A percentile compares a stretch with the other conserved stretches of the same genome.
Conservation (phyloP, 2,329 filamentous ascomycete species). For the Colletotrichum viniferum region DNA sequence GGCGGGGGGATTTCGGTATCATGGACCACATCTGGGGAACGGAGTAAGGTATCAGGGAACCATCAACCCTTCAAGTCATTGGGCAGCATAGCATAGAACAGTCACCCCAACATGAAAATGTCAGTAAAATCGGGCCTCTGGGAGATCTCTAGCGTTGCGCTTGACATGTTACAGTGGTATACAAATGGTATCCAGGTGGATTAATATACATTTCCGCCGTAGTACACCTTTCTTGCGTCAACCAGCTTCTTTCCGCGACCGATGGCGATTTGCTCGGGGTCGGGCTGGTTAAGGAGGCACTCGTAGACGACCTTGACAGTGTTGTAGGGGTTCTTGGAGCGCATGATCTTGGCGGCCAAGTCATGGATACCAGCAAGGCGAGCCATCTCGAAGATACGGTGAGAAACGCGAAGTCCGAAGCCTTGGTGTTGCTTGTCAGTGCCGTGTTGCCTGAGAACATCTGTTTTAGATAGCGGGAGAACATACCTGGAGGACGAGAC, state of each 20-base stretch:
- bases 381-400: slow-evolving; percentile 93
- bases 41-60: background rate
- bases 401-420: slow-evolving; percentile 90
- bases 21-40: background rate
- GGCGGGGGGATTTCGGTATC: background rate
- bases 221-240: slow-evolving; percentile 96
- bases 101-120: background rate
- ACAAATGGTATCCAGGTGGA: slow-evolving; percentile 15
- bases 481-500: slow-evolving; percentile 84
- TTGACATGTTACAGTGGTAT: slow-evolving; percentile 12
- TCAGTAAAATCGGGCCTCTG: background rate
- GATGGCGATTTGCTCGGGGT: slow-evolving; percentile 88
- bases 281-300: slow-evolving; percentile 80
- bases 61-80: background rate
- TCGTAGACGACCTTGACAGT: slow-evolving; percentile 89
- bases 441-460: background rate
- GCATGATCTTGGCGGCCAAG: slow-evolving; percentile 80
- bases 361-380: slow-evolving; percentile 86
- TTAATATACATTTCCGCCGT: slow-evolving; percentile 76
- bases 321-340: slow-evolving; percentile 96
- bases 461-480: background rate
- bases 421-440: slow-evolving; percentile 55
- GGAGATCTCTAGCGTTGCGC: slow-evolving; percentile 12
- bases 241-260: slow-evolving; percentile 94
- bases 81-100: background rate